Conservation (phyloP, 129 eudicot species). For the Lactuca saligna region DNA sequence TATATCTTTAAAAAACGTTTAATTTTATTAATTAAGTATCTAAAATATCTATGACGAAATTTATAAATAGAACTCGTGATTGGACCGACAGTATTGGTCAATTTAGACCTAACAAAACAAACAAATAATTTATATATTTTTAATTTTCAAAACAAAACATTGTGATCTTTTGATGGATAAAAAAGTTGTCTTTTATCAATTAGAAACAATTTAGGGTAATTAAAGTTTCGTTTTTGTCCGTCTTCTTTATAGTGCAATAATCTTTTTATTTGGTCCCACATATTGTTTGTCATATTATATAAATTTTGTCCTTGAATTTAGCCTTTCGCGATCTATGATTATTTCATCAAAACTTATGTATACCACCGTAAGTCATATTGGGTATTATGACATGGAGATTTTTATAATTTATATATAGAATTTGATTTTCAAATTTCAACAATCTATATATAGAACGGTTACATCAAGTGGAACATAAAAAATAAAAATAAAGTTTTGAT, state of each 20-base stretch:
- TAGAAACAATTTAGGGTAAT: neutral
- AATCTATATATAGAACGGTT: too few species aligned
- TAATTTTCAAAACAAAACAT: neutral
- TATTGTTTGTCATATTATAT: slow-evolving; percentile 6
- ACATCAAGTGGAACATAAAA: too few species aligned
- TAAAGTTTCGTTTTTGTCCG: neutral
- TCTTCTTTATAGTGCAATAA: slow-evolving; percentile 9
- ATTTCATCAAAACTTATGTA: neutral
- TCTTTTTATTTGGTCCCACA: slow-evolving; percentile 6
- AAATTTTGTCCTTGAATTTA: neutral
- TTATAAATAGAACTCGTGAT: neutral
- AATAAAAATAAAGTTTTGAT: too few species aligned
- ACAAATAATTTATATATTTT: neutral
- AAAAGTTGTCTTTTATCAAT: neutral
- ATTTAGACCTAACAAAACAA: neutral
- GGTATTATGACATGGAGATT: neutral
- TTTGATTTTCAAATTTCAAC: too few species aligned
- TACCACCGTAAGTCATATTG: too few species aligned
- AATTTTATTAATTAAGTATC: too few species aligned
- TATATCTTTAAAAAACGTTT: too few species aligned
- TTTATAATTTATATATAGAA: too few species aligned
- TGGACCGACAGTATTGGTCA: neutral
- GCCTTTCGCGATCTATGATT: neutral
- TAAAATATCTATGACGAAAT: neutral
- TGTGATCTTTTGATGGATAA: slow-evolving; percentile 15